Conservation (phyloP, 192 early-diverging fungal species). For the Irineochytrium annulatum region DNA sequence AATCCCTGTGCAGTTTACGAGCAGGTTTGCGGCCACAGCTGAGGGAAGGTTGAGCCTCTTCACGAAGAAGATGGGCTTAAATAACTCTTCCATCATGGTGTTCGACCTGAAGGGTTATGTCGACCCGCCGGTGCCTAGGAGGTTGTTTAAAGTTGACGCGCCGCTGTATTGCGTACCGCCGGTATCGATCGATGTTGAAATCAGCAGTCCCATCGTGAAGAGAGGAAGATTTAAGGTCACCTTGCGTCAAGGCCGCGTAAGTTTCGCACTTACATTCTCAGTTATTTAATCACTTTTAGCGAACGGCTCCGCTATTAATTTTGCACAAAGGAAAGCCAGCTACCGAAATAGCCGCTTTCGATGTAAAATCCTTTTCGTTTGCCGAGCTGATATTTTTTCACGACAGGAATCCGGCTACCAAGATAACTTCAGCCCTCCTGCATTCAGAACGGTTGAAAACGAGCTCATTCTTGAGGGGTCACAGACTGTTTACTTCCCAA, state of each 20-base stretch:
- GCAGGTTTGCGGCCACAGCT: conserved; percentile 31
- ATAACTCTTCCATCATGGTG: conserved; percentile 36
- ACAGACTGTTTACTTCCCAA: conserved; percentile 16
- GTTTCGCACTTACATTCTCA: conserved; percentile 6
- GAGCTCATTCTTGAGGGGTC: conserved; percentile 26
- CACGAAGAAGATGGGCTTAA: conserved; percentile 41
- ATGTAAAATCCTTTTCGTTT: conserved; percentile 11
- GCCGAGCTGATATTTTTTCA: conserved; percentile 11
- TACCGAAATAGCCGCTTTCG: conserved; percentile 6
- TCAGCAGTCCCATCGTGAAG: conserved; percentile 37
- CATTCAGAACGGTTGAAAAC: conserved; percentile 24
- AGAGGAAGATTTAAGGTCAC: conserved; percentile 33
- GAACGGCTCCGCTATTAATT: conserved; percentile 1
- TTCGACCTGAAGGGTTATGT: conserved; percentile 34
- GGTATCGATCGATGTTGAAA: conserved; percentile 21
- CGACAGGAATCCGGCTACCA: background rate
- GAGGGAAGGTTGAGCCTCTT: conserved; percentile 29
- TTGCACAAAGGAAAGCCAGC: conserved; percentile 5
- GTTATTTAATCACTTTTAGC: conserved; percentile 3
- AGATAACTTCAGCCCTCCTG: conserved; percentile 24
- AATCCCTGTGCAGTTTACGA: conserved; percentile 33
- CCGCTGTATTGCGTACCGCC: conserved; percentile 43
- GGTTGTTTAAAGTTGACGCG: conserved; percentile 25
- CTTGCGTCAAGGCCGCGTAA: conserved; percentile 28
- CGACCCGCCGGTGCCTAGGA: conserved; percentile 20